Conservation (phyloP, 352 stramenopile genomes). For the Phytophthora tubulina region DNA sequence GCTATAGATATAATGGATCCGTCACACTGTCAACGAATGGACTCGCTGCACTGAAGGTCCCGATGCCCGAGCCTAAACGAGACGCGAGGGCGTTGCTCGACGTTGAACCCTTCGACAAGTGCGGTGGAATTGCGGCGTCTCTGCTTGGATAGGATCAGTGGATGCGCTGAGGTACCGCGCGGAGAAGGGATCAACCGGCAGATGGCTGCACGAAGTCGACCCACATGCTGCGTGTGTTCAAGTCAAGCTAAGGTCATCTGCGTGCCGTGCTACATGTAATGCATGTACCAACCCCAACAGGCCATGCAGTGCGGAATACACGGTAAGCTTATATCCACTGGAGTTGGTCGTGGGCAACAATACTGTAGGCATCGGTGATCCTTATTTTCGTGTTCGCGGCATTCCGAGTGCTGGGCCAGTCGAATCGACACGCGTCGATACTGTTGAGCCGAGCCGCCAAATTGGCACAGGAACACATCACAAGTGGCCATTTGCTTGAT, state of each 20-base stretch:
- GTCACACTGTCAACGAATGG: constrained; percentile 29
- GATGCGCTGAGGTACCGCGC: constrained; percentile 32
- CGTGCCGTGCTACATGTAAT: neutral
- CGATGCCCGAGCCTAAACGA: constrained; percentile 28
- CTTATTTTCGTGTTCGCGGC: neutral
- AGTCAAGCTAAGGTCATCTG: neutral
- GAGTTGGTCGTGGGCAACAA: neutral
- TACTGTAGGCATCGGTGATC: neutral
- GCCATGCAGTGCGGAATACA: neutral
- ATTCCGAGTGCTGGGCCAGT: too few species aligned
- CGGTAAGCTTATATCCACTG: neutral
- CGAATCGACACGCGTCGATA: neutral
- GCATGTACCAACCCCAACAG: too few species aligned
- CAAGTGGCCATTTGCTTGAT: neutral
- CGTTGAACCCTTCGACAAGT: constrained; percentile 2
- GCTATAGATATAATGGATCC: neutral
- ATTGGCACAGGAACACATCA: neutral
- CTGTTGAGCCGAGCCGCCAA: constrained; percentile 5
- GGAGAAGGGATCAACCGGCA: constrained; percentile 18
- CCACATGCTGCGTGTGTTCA: neutral
- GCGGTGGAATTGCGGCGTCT: too few species aligned
- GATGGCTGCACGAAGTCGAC: constrained; percentile 10
- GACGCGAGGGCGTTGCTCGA: constrained; percentile 15
- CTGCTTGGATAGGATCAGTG: constrained; percentile 31
- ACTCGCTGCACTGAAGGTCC: neutral